Evolutionary conservation across 768 basidiomycete species (phyloP).

Genomic region (Tricholomella constricta): DNA sequence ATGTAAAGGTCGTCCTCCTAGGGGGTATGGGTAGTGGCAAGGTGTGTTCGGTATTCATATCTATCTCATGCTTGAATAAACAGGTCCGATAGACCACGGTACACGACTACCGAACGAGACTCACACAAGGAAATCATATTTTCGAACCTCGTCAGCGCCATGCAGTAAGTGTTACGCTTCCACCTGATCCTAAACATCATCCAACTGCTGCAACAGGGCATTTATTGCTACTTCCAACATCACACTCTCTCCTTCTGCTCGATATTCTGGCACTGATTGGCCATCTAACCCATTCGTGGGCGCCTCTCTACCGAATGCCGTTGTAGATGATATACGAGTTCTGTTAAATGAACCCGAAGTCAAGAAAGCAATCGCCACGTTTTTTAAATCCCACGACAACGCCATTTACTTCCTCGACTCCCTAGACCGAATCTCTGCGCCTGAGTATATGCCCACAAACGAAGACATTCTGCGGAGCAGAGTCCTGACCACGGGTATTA

Average conservation of each 20-base stretch:
- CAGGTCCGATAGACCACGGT: too few species aligned
- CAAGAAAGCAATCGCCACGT: too few species aligned
- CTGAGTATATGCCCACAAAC: conserved; percentile 83
- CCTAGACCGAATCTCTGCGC: conserved; percentile 77
- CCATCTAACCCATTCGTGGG: too few species aligned
- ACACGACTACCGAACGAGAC: conserved; percentile 77
- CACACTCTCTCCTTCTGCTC: too few species aligned
- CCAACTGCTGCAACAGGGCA: too few species aligned
- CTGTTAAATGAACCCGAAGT: too few species aligned
- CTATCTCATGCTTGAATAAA: not conserved
- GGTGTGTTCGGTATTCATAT: conserved; percentile 38
- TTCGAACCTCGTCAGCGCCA: conserved; percentile 83
- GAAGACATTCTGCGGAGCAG: conserved; percentile 91
- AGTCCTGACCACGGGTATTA: conserved; percentile 96
- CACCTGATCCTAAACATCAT: too few species aligned
- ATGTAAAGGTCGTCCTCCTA: conserved; percentile 91
- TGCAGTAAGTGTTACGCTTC: conserved; percentile 77
- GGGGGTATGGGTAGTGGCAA: conserved; percentile 97
- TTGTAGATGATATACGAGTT: too few species aligned
- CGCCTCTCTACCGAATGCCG: too few species aligned
- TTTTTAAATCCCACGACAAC: conserved; percentile 94
- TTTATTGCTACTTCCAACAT: too few species aligned
- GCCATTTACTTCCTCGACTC: conserved; percentile 93
- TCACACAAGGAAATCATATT: conserved; percentile 89
- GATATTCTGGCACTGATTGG: too few species aligned